Percentiles rank a stretch among this genome's conserved stretches.
Evolutionary conservation across 164 flowering plant species (phyloP).

Genomic region (Houttuynia cordata): DNA sequence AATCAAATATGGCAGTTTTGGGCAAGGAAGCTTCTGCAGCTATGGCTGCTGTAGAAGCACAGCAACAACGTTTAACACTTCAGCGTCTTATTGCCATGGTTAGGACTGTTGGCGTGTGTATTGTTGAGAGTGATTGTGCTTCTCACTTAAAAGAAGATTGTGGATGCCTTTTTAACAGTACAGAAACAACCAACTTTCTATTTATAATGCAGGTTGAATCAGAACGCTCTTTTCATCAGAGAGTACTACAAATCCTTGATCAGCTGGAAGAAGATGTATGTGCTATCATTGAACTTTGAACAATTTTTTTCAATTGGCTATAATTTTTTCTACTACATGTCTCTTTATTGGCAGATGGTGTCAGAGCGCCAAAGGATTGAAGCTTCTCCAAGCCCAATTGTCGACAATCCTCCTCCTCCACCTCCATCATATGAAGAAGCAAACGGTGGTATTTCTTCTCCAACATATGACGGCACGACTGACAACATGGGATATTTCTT

Average conservation of each 20-base stretch:
- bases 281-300: not conserved
- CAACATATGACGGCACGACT: conserved; percentile 32
- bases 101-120: conserved; percentile 6
- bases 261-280: conserved; percentile 80
- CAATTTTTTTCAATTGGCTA: not conserved
- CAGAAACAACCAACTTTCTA: not conserved
- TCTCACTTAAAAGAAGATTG: too few species aligned
- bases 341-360: conserved; percentile 40
- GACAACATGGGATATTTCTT: conserved; percentile 62
- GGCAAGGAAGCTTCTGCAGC: conserved; percentile 95
- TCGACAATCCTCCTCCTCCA: conserved; percentile 41
- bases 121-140: not conserved
- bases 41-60: conserved; percentile 94
- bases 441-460: conserved; percentile 46
- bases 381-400: conserved; percentile 46
- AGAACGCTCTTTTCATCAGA: conserved; percentile 69
- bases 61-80: conserved; percentile 86
- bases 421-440: conserved; percentile 75
- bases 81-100: conserved; percentile 88
- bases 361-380: conserved; percentile 70
- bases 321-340: not conserved
- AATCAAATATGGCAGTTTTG: conserved; percentile 58
- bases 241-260: conserved; percentile 72
- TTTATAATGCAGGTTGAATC: conserved; percentile 63
- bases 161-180: too few species aligned